A percentile compares a stretch with the other conserved stretches of the same genome.
Evolutionary conservation across 2,329 filamentous ascomycete genomes (phyloP).

Genomic region (Cryphonectria carpinicola): DNA sequence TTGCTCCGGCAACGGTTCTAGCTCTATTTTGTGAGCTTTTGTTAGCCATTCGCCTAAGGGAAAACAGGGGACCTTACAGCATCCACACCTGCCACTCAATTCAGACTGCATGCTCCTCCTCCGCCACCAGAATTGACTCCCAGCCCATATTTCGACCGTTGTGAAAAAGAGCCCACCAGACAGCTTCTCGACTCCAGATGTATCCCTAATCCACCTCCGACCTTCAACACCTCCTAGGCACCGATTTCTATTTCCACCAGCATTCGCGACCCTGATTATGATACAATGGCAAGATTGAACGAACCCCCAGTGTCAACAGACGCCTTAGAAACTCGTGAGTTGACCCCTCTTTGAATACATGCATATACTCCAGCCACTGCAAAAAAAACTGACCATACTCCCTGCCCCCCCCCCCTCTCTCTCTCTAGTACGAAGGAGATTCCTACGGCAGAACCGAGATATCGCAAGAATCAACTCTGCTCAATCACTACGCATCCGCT

Average conservation of each 20-base stretch:
- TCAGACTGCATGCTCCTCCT: slow-evolving; percentile 8
- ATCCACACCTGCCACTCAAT: slow-evolving; percentile 18
- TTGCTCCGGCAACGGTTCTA: slow-evolving; percentile 11
- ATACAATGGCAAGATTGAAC: slow-evolving; percentile 78
- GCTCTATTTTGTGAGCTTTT: slow-evolving; percentile 8
- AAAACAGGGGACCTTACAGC: slow-evolving; percentile 15
- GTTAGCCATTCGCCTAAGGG: slow-evolving; percentile 11
- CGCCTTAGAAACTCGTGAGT: slow-evolving; percentile 72
- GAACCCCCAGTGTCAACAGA: slow-evolving; percentile 71
- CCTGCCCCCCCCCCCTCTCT: slow-evolving; percentile 1
- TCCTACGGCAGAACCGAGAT: slow-evolving; percentile 82
- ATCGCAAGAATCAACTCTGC: slow-evolving; percentile 79
- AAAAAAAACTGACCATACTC: slow-evolving; percentile 29
- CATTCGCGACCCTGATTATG: slow-evolving; percentile 37
- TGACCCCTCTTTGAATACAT: slow-evolving; percentile 19
- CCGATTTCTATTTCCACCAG: neutral
- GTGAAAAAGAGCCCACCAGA: neutral
- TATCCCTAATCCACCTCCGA: slow-evolving; percentile 22
- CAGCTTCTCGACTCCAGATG: slow-evolving; percentile 19
- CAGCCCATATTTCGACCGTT: neutral
- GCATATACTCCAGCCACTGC: slow-evolving; percentile 8
- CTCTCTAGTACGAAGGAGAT: slow-evolving; percentile 72
- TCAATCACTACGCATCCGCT: slow-evolving; percentile 76
- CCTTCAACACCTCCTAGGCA: neutral
- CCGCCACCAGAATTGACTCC: slow-evolving; percentile 15